phyloP scores from a whole-genome alignment of 768 basidiomycete species.

The Podaxis sp. region DNA sequence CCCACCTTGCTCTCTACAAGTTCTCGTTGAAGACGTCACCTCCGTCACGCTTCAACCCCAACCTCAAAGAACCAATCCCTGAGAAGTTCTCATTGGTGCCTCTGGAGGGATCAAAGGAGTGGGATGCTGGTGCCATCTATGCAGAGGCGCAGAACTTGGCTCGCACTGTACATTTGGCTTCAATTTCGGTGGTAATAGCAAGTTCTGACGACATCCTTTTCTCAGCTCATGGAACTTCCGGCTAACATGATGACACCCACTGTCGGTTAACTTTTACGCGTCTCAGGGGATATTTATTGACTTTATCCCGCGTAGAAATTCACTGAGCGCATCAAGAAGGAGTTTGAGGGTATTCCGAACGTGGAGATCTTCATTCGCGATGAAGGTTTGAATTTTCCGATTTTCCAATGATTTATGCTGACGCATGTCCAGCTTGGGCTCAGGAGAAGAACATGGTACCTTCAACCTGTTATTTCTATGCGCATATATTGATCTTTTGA shows the following conservation, averaged over 20 bases:
- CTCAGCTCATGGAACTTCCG: conserved; percentile 79
- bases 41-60: conserved; percentile 65
- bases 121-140: conserved; percentile 74
- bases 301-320: conserved; percentile 46
- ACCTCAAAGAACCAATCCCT: conserved; percentile 48
- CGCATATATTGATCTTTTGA: conserved; percentile 1
- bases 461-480: not conserved
- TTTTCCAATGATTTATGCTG: conserved; percentile 1
- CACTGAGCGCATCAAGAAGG: conserved; percentile 64
- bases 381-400: conserved; percentile 48
- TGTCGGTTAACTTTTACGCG: conserved; percentile 33
- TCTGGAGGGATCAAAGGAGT: conserved; percentile 49
- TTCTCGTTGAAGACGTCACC: conserved; percentile 79
- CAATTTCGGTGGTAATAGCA: not conserved
- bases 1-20: conserved; percentile 71
- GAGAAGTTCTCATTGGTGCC: conserved; percentile 52
- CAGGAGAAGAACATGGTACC: conserved; percentile 78
- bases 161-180: conserved; percentile 52
- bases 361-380: conserved; percentile 72
- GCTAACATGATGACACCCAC: conserved; percentile 88
- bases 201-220: not conserved
- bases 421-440: conserved; percentile 63
- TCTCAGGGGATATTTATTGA: not conserved
- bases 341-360: conserved; percentile 65
- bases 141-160: conserved; percentile 80